Evolutionary conservation across 306 rosid genomes (phyloP), one percentile per base, ranked within the genome.

Genomic region (Cucumis cinereus): DNA sequence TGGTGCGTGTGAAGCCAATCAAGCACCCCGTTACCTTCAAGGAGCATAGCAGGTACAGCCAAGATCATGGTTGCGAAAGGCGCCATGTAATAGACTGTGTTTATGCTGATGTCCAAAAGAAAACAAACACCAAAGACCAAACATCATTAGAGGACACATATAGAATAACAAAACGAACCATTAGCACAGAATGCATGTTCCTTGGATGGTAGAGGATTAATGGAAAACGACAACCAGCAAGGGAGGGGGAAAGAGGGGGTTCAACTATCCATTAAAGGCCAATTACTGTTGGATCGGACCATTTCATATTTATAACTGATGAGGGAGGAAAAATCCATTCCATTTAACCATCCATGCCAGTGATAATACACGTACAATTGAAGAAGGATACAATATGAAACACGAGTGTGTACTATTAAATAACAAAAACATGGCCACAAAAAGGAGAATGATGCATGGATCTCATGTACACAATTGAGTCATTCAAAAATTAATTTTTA

Each of bases 71-170:
- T 94, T 12, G 98, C 98, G 57, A 84, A 90, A 77, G 98, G 98
- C 23, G 98, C 97, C 98, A 94, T 94, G 85, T 94, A 94, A 85
- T 90, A 94, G 77, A 94, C 98, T 7, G 98, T 94, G 87, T 94
- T 94, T 85, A 94, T 94, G 89, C 98, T 94, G 69, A 20, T 71
- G 47, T 17, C 60, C 73, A 66, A 58, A 35, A 57, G 22, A n/a
- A 74, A 62, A 28, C 0, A 24, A 11, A 5, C 41, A 49, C 38
- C 10, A 77, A 19, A 50, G 24, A 33, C 43, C 70, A 15, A 45
- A 60, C 35, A 40, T 28, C 1, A 28, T 16, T 41, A 10, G 36
- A n/a, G 23, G 35, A 56, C 35, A n/a, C 35, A n/a, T 24, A 38
- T 10, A 55, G 5, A 30, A 74, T 13, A 74, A 4, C 54, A 24